These are phyloP conservation scores for Aspergillus ostianus DNA, from an alignment of 495 filamentous ascomycete species.

Conservation along the genomic window DNA sequence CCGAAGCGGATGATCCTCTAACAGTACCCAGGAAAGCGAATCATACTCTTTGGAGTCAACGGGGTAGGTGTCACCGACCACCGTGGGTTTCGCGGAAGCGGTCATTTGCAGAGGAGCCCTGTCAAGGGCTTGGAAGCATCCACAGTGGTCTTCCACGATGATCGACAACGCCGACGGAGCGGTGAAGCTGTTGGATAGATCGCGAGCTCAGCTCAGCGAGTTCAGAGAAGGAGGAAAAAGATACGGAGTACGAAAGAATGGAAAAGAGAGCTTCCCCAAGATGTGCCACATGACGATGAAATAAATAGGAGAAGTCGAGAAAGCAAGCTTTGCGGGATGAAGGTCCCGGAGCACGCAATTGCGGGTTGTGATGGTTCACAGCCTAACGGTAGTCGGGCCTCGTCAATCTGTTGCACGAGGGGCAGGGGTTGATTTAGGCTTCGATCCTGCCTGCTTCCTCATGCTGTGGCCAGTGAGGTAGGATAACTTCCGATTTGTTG, in stretches of 20 bases:
- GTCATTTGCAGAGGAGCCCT: constrained; percentile 3
- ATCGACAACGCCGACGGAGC: not conserved
- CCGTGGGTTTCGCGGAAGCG: constrained; percentile 1
- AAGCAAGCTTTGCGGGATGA: constrained; percentile 9
- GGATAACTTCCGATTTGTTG: too few relatives aligned
- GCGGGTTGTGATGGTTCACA: constrained; percentile 19
- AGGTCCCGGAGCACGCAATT: constrained; percentile 24
- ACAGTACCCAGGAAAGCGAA: constrained; percentile 32
- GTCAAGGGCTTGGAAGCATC: not conserved
- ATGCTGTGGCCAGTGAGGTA: too few relatives aligned
- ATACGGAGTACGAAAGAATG: not conserved
- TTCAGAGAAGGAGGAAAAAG: not conserved
- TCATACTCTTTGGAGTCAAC: constrained; percentile 24
- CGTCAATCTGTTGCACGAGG: too few relatives aligned
- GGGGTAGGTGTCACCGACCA: constrained; percentile 6
- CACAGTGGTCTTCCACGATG: not conserved
- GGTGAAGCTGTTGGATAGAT: not conserved
- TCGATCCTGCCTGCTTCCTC: too few relatives aligned
- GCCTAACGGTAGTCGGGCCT: not conserved
- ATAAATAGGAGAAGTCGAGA: constrained; percentile 5
- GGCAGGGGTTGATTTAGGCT: too few relatives aligned
- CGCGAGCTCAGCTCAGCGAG: not conserved
- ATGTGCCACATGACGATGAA: constrained; percentile 1
- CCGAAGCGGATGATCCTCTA: constrained; percentile 42
- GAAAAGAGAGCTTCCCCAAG: not conserved